phyloP scores from a whole-genome alignment of 371 early-diverging fungal genomes.

The Dentiscutata heterogama region DNA sequence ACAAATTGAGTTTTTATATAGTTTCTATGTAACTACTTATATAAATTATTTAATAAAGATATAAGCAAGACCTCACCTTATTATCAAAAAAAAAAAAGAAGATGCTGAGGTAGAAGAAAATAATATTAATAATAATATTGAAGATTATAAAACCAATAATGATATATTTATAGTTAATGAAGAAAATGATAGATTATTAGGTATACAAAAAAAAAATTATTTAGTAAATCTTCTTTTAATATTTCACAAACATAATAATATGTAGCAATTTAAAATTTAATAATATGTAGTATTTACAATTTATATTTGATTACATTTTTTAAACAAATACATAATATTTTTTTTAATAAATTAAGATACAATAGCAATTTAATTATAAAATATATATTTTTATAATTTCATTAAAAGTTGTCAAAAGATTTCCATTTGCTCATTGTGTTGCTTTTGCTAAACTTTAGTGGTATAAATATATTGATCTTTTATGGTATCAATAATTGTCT shows the following conservation, averaged over 20 bases:
- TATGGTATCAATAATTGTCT: neutral
- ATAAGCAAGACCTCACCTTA: no score
- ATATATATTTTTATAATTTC: no score
- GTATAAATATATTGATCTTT: neutral
- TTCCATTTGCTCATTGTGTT: neutral
- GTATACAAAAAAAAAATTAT: neutral
- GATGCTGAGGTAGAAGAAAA: neutral
- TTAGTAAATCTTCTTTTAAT: constrained; percentile 11
- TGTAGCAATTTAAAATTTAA: neutral
- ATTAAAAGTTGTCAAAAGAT: neutral
- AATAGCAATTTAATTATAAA: no score
- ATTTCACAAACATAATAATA: neutral
- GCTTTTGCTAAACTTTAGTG: neutral
- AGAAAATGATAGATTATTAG: neutral
- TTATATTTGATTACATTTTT: neutral
- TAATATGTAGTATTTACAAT: neutral
- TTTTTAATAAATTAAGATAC: no score
- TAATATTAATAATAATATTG: neutral
- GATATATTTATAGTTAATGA: neutral
- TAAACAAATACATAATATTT: neutral
- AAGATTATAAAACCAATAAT: no score
- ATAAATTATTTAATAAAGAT: no score
- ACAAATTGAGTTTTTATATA: no score
- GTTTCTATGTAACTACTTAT: no score
- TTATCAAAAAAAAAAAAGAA: no score